Conservation (phyloP, 2,329 filamentous ascomycete species). For the Xylaria sp. region DNA sequence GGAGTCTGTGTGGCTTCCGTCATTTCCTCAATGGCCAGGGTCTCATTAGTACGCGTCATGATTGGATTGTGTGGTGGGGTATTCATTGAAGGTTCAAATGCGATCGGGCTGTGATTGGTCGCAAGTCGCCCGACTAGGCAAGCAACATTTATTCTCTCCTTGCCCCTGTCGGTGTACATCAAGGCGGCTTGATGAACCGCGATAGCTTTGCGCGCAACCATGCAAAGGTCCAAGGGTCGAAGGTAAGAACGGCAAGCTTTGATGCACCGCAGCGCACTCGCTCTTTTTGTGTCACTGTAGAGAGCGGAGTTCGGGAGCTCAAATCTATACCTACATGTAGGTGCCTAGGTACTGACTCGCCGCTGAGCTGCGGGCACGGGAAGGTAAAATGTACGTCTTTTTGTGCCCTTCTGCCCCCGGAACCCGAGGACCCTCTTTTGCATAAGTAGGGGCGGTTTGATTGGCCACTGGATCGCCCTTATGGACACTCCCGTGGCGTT, state of each 20-base stretch:
- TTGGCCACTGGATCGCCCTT: conserved; percentile 37
- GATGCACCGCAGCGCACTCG: background rate
- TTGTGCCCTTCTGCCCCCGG: conserved; percentile 20
- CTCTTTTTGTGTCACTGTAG: conserved; percentile 1
- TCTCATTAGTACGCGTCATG: conserved; percentile 44
- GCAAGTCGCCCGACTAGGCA: conserved; percentile 41
- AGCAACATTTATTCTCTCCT: conserved; percentile 34
- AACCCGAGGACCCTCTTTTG: conserved; percentile 37
- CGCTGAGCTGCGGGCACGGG: conserved; percentile 15
- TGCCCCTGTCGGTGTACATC: conserved; percentile 22
- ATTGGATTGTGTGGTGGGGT: conserved; percentile 44
- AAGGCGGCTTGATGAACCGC: conserved; percentile 14
- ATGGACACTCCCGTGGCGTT: conserved; percentile 38
- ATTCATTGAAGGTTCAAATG: conserved; percentile 43
- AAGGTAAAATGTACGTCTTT: conserved; percentile 14
- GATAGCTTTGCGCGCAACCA: conserved; percentile 18
- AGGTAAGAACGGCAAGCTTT: conserved; percentile 2
- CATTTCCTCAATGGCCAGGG: conserved; percentile 46
- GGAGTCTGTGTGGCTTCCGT: conserved; percentile 42
- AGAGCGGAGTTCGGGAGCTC: conserved; percentile 20
- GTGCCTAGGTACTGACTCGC: conserved; percentile 26
- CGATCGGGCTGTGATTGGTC: conserved; percentile 49
- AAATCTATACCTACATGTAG: conserved; percentile 21
- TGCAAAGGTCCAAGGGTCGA: background rate
- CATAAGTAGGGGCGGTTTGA: conserved; percentile 26